Conservation (phyloP, 306 rosid genomes). For the Lithocarpus polystachyus region DNA sequence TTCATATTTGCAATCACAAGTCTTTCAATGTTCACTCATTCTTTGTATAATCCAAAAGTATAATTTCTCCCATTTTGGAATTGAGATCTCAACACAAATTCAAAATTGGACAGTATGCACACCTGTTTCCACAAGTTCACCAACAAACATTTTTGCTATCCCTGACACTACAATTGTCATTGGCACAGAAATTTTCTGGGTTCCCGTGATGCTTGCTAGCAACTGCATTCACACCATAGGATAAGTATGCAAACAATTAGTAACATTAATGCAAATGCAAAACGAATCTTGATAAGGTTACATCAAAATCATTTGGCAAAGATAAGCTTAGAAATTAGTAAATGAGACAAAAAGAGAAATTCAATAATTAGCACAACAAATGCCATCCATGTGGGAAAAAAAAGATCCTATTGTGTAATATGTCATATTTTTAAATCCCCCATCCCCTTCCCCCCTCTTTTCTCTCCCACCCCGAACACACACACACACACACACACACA, state of each 20-base stretch:
- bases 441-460: too few species aligned
- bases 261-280: not conserved
- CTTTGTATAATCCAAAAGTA: not conserved
- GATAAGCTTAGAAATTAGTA: not conserved
- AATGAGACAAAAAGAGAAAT: not conserved
- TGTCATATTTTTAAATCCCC: too few species aligned
- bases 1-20: not conserved
- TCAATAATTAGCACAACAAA: not conserved
- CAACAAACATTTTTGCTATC: constrained; percentile 90
- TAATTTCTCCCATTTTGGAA: not conserved
- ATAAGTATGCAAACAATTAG: not conserved
- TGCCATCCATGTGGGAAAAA: too few species aligned
- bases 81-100: not conserved
- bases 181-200: constrained; percentile 82
- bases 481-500: too few species aligned
- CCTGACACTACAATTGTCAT: constrained; percentile 91
- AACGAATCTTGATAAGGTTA: not conserved
- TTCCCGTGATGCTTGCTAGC: constrained; percentile 78
- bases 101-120: constrained; percentile 3
- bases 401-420: too few species aligned
- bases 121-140: constrained; percentile 94
- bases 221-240: constrained; percentile 44
- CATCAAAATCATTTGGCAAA: not conserved
- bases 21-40: not conserved
- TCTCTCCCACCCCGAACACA: too few species aligned